Evolutionary conservation across 225 moss, liverwort and hornwort genomes (phyloP).

Genomic region (Marchantia polymorpha): DNA sequence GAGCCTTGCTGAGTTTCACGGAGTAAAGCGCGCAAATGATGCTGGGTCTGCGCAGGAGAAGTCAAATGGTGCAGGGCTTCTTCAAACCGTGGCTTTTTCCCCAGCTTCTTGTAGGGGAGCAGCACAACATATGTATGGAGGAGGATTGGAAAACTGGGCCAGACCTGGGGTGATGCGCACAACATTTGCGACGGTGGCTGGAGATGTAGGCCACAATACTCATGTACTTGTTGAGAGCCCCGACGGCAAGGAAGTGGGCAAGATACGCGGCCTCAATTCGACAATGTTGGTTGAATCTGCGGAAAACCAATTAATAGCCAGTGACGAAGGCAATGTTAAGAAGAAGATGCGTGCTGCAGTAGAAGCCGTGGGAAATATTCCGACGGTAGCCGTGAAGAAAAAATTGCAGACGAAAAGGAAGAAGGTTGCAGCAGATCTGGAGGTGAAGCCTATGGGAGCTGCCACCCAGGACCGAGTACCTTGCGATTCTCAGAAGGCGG

Average conservation of each 20-base stretch:
- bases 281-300: not conserved
- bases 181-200: not conserved
- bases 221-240: not conserved
- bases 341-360: not conserved
- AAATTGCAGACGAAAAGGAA: constrained; percentile 20
- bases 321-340: not conserved
- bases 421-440: not conserved
- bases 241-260: not conserved
- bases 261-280: not conserved
- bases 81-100: not conserved
- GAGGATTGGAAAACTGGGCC: not conserved
- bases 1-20: not conserved
- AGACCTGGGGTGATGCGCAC: not conserved
- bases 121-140: not conserved
- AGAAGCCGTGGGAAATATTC: not conserved
- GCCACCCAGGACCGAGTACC: not conserved
- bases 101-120: not conserved
- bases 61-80: not conserved
- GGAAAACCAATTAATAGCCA: not conserved
- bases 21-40: not conserved
- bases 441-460: not conserved
- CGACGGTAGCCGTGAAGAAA: not conserved
- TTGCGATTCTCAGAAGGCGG: not conserved
- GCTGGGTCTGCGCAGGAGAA: not conserved
- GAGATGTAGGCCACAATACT: not conserved